Evolutionary conservation across 305 asterid species (phyloP).

Genomic region (Solanum aculeatissimum): DNA sequence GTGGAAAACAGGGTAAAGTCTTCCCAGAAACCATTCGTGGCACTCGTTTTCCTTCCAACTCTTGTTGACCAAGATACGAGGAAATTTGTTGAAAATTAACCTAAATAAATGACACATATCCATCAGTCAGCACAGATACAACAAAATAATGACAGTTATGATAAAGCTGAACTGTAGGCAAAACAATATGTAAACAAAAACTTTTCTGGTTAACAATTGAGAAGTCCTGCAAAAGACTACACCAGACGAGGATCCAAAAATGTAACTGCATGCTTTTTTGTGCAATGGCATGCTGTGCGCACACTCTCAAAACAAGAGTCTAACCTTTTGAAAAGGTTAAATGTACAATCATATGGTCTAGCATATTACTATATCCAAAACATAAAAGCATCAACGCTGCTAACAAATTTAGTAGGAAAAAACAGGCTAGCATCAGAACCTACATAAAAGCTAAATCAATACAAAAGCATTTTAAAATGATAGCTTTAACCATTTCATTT

Average conservation of each 20-base stretch:
- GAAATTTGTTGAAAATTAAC: conserved; percentile 99
- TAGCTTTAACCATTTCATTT: background rate
- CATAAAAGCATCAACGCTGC: background rate
- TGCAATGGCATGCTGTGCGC: background rate
- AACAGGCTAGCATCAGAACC: background rate
- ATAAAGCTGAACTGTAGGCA: background rate
- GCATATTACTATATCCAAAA: background rate
- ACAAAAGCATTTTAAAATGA: background rate
- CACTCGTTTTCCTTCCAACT: conserved; percentile 97
- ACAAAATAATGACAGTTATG: background rate
- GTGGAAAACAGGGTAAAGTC: conserved; percentile 86
- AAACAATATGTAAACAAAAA: background rate
- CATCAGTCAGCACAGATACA: background rate
- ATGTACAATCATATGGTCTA: background rate
- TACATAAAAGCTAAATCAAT: background rate
- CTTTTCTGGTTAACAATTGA: background rate
- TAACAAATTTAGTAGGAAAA: background rate
- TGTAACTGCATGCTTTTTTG: background rate
- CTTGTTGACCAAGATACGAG: conserved; percentile 93
- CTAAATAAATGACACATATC: conserved; percentile 23
- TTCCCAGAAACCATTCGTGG: conserved; percentile 99
- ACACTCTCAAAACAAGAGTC: background rate
- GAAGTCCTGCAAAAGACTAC: background rate
- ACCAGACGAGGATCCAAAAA: background rate
- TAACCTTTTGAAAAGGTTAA: background rate